Evolutionary conservation across 495 filamentous ascomycete species (phyloP), one percentile per base, ranked within the genome.

Genomic region (Penicillium pancosmium): DNA sequence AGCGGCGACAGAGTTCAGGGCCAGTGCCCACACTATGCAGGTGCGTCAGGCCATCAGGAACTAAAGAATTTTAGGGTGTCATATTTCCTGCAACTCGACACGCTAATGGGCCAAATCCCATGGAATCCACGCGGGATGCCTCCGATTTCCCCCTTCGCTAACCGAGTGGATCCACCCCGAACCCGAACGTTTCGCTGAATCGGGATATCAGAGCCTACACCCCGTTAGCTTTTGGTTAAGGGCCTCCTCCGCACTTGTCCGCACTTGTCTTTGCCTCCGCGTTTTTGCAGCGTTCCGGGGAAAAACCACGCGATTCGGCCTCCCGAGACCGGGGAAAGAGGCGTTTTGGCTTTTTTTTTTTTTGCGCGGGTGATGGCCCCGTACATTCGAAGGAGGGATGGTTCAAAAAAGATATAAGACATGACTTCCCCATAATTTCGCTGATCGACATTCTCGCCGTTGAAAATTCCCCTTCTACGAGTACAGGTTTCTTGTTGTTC

Each of bases 261-360:
- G 46, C 46, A 46, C 52, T 52, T 49, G 41, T 47, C 44, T 63
- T 67, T 61, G 57, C 59, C 64, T 60, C 62, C 56, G 40, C 48
- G 53, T 63, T 59, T 63, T 50, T 57, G 18, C 10, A 36, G 34
- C 47, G 34, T 53, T 57, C 18, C 38, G 55, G 59, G 63, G 52
- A 34, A 40, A 52, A 34, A 43, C 52, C 57, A 53, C 48, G 52
- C 34, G 47, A 62, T 44, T 68, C 66, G 66, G 66, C 56, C 65
- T 57, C 38, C 66, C 66, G 64, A 67, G 58, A 61, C 62, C 52
- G 59, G 63, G 63, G 60, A 40, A 59, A 23, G 55, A 61, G 40
- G 31, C 12, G 27, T 52, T 59, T 51, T 49, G n/a, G 11, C 33
- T 57, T 63, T 64, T 60, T 31, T 60, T 31, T 40, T 48, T 19